Percentiles rank a stretch among this genome's conserved stretches.
Conservation (phyloP, 495 filamentous ascomycete genomes). For the Aspergillus conjunctus region DNA sequence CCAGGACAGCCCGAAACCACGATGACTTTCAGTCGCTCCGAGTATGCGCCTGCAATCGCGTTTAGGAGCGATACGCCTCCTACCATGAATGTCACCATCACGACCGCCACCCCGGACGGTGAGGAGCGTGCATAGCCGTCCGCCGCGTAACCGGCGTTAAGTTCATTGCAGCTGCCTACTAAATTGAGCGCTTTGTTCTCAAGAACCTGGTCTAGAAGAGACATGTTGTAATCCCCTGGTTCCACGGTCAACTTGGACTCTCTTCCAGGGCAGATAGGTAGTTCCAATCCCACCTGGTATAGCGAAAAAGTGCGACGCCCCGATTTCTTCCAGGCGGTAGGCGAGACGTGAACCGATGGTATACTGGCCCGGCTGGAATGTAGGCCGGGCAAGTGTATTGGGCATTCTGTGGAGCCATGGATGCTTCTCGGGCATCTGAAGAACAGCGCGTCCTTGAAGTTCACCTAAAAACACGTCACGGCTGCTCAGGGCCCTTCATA, state of each 20-base stretch:
- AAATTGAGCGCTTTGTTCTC: constrained; percentile 59
- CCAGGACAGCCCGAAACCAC: constrained; percentile 65
- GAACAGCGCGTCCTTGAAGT: not conserved
- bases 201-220: constrained; percentile 59
- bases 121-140: constrained; percentile 70
- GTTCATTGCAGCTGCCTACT: constrained; percentile 72
- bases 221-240: constrained; percentile 66
- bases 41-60: constrained; percentile 64
- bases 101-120: constrained; percentile 59
- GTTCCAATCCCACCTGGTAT: constrained; percentile 10
- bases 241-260: not conserved
- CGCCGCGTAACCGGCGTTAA: constrained; percentile 76
- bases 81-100: constrained; percentile 75
- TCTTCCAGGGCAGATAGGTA: not conserved
- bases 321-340: constrained; percentile 15
- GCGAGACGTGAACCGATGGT: constrained; percentile 11
- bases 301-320: constrained; percentile 11
- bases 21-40: constrained; percentile 70
- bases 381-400: not conserved
- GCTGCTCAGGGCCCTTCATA: not conserved
- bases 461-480: not conserved
- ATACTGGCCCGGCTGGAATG: not conserved
- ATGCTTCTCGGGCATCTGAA: not conserved
- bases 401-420: not conserved
- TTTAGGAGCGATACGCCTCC: constrained; percentile 71